Conservation (phyloP, 2,329 filamentous ascomycete species). For the Trichoderma oligosporum region DNA sequence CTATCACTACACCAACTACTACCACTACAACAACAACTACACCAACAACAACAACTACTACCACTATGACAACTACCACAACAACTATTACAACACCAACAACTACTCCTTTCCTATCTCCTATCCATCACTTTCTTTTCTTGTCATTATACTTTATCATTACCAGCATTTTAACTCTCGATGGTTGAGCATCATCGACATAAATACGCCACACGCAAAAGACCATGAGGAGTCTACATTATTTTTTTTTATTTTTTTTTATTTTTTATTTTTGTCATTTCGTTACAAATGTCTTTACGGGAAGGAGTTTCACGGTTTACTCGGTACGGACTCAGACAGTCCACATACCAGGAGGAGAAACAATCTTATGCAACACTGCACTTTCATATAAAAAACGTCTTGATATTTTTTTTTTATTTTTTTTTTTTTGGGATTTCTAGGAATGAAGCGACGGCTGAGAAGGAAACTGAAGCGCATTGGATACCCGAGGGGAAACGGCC, state of each 20-base stretch:
- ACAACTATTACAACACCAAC: neutral
- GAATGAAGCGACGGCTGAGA: constrained; percentile 11
- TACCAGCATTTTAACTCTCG: constrained; percentile 1
- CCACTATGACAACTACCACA: neutral
- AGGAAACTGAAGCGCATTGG: constrained; percentile 1
- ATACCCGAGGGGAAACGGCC: constrained; percentile 12
- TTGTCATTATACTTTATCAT: neutral
- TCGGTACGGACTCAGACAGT: constrained; percentile 5
- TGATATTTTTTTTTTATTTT: too few species aligned
- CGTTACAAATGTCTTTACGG: neutral
- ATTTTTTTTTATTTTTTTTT: neutral
- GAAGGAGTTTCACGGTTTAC: neutral
- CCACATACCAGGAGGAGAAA: neutral
- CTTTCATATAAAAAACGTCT: neutral
- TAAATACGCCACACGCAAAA: neutral
- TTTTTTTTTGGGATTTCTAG: neutral
- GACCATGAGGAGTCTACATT: neutral
- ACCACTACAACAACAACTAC: neutral
- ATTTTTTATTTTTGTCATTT: neutral
- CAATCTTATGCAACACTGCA: constrained; percentile 13
- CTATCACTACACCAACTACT: too few species aligned
- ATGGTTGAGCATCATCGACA: neutral
- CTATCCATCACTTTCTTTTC: neutral
- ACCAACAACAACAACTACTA: too few species aligned
- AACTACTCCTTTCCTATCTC: neutral